Conservation (phyloP, 352 stramenopile genomes). For the Pythium dissotocum region DNA sequence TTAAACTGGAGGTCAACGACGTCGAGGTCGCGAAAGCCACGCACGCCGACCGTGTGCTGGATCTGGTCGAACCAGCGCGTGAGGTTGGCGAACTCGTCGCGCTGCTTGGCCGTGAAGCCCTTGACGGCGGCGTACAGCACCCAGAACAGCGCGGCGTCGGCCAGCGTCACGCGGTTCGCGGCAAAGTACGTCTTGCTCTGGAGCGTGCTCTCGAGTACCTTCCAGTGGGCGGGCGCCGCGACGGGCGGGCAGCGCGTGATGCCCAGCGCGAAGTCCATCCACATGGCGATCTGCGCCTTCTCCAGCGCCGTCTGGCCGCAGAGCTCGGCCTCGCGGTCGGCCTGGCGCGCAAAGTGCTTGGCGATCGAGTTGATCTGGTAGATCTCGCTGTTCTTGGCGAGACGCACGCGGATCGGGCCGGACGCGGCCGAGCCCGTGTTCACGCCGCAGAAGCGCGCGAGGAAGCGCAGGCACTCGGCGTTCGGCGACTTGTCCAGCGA, state of each 20-base stretch:
- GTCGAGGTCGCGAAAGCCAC: constrained; percentile 75
- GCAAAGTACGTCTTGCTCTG: constrained; percentile 65
- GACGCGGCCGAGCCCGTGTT: constrained; percentile 70
- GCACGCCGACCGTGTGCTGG: constrained; percentile 81
- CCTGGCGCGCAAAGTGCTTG: constrained; percentile 72
- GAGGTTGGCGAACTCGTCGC: constrained; percentile 54
- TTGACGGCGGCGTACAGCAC: constrained; percentile 44
- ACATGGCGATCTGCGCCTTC: constrained; percentile 75
- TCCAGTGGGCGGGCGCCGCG: constrained; percentile 51
- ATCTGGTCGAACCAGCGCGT: constrained; percentile 87
- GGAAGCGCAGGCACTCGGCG: constrained; percentile 78
- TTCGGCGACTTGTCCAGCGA: constrained; percentile 77
- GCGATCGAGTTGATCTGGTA: constrained; percentile 75
- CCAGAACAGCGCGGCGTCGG: constrained; percentile 80
- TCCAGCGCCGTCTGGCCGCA: constrained; percentile 60
- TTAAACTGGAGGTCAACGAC: constrained; percentile 52
- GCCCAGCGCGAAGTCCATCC: constrained; percentile 63
- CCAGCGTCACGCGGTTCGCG: constrained; percentile 72
- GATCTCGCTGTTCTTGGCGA: constrained; percentile 72
- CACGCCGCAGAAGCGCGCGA: constrained; percentile 80
- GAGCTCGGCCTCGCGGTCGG: constrained; percentile 74
- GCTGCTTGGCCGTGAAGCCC: constrained; percentile 40
- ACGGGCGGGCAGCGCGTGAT: constrained; percentile 42
- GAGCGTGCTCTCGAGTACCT: constrained; percentile 60
- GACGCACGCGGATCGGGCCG: constrained; percentile 69